A percentile compares a stretch with the other conserved stretches of the same genome.
Evolutionary conservation across 163 green algal genomes (phyloP).

Genomic region (Scenedesmus sp.): DNA sequence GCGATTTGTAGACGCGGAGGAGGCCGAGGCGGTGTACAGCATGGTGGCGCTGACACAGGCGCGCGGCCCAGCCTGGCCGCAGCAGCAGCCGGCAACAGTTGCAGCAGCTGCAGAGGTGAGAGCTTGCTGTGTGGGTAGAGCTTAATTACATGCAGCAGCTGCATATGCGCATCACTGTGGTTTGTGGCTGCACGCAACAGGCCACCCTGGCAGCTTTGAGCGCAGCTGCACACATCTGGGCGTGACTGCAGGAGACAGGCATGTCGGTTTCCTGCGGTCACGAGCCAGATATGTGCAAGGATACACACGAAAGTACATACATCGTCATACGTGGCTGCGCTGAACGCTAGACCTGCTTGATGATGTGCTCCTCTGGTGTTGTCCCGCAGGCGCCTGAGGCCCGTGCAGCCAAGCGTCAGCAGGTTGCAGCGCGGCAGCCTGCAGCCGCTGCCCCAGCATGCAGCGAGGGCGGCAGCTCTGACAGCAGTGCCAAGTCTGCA

Average conservation of each 20-base stretch:
- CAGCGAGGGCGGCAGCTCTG: slow-evolving; percentile 45
- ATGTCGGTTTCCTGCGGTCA: too few species aligned
- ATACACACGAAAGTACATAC: too few species aligned
- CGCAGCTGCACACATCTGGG: too few species aligned
- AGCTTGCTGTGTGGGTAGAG: background rate
- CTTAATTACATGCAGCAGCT: too few species aligned
- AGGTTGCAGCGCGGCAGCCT: slow-evolving; percentile 2
- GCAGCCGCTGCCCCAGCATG: slow-evolving; percentile 27
- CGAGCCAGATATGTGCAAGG: too few species aligned
- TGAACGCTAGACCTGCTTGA: background rate
- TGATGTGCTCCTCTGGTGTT: background rate
- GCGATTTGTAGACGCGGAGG: slow-evolving; percentile 43
- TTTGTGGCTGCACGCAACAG: too few species aligned
- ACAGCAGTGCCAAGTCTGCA: slow-evolving; percentile 51
- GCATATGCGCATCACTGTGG: too few species aligned
- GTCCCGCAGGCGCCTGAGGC: background rate
- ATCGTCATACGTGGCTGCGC: too few species aligned
- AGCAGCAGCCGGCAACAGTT: background rate
- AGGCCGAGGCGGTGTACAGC: slow-evolving; percentile 53
- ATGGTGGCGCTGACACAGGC: slow-evolving; percentile 51
- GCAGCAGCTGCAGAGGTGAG: slow-evolving; percentile 6
- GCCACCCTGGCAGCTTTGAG: too few species aligned
- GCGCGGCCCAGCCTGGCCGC: background rate
- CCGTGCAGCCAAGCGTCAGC: slow-evolving; percentile 33
- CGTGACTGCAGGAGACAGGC: too few species aligned